Conservation (phyloP, 441 rosid genomes). For the Populus hybrid region DNA sequence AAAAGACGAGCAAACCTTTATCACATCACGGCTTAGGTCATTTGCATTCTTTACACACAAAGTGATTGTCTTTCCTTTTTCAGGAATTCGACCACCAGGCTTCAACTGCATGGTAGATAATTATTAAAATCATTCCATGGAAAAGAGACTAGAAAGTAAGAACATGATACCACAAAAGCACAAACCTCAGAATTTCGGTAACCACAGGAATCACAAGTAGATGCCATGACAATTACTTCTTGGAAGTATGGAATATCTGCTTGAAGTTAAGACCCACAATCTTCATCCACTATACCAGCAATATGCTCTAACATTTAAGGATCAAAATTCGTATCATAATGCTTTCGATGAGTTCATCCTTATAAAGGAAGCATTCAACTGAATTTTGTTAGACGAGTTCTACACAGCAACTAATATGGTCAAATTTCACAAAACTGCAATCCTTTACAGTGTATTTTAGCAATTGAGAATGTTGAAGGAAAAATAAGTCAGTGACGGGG, state of each 20-base stretch:
- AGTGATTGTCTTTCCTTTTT: constrained; percentile 75
- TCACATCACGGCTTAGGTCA: constrained; percentile 92
- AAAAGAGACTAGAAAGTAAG: constrained; percentile 10
- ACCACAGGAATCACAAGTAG: constrained; percentile 86
- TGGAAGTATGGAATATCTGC: constrained; percentile 94
- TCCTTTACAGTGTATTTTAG: neutral
- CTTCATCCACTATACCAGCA: neutral
- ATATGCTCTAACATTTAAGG: neutral
- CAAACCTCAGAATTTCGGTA: constrained; percentile 96
- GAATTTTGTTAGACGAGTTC: neutral
- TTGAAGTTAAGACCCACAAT: constrained; percentile 44
- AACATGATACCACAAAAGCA: neutral
- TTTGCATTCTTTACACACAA: constrained; percentile 48
- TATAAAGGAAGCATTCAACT: neutral
- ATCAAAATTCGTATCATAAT: neutral
- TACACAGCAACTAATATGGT: neutral
- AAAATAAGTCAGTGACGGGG: too few relatives aligned
- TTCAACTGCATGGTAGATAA: constrained; percentile 57
- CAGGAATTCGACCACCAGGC: constrained; percentile 88
- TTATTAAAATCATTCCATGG: constrained; percentile 8
- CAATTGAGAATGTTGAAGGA: neutral
- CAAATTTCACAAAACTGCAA: neutral
- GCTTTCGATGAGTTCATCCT: neutral
- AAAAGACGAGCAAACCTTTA: constrained; percentile 57
- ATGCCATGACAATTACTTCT: constrained; percentile 99